Evolutionary conservation across 108 stramenopile species (phyloP).

Genomic region (Nannochloropsis salina): DNA sequence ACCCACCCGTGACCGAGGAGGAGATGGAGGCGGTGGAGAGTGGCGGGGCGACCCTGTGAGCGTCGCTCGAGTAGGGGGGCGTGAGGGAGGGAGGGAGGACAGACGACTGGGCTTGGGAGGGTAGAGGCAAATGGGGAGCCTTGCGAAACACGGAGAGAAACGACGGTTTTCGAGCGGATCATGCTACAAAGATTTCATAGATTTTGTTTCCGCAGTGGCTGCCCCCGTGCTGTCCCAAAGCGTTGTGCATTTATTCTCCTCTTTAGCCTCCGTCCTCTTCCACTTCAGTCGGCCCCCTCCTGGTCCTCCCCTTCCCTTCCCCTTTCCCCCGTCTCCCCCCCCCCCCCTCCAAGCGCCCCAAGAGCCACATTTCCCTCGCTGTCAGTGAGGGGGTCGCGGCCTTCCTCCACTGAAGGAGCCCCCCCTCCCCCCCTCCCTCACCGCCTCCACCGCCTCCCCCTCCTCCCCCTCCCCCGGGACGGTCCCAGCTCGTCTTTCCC

Average conservation of each 20-base stretch:
- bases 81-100: neutral
- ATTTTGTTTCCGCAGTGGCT: too few relatives aligned
- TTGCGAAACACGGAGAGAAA: too few relatives aligned
- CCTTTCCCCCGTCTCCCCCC: neutral
- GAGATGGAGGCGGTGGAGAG: conserved; percentile 80
- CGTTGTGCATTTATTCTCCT: neutral
- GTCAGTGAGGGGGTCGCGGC: too few relatives aligned
- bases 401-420: too few relatives aligned
- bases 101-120: too few relatives aligned
- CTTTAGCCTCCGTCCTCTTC: neutral
- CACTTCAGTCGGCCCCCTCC: neutral
- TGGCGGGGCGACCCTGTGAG: conserved; percentile 65
- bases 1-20: conserved; percentile 69
- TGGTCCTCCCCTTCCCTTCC: neutral
- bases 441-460: too few relatives aligned
- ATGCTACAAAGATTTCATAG: too few relatives aligned
- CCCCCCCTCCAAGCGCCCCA: neutral
- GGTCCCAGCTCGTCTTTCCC: conserved; percentile 52
- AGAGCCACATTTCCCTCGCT: neutral
- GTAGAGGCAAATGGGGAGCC: too few relatives aligned
- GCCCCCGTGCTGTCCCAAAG: too few relatives aligned
- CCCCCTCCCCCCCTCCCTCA: neutral
- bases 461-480: too few relatives aligned
- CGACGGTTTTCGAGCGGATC: too few relatives aligned
- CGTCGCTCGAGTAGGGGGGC: too few relatives aligned